Evolutionary conservation across 1,284 basidiomycete species (phyloP).

Genomic region (Leccinum subatratum): DNA sequence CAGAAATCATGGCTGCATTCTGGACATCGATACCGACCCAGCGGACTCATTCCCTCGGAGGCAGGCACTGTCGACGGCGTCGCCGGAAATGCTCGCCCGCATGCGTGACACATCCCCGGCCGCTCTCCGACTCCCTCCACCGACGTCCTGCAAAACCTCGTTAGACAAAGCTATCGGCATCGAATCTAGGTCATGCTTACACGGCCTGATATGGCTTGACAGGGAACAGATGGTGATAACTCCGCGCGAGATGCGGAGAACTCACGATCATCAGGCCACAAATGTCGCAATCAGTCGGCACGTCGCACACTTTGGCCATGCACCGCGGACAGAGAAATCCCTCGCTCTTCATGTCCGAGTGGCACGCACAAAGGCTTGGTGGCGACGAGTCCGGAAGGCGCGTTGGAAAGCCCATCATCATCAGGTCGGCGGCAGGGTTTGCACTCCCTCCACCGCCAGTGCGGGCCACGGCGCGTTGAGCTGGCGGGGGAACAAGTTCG

Average conservation of each 20-base stretch:
- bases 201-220: slow-evolving; percentile 77
- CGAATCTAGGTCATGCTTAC: slow-evolving; percentile 46
- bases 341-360: slow-evolving; percentile 82
- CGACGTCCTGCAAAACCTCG: slow-evolving; percentile 34
- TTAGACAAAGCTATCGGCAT: slow-evolving; percentile 10
- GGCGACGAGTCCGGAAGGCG: slow-evolving; percentile 80
- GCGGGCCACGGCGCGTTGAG: slow-evolving; percentile 65
- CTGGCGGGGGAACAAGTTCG: slow-evolving; percentile 92
- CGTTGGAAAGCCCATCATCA: slow-evolving; percentile 99
- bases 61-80: slow-evolving; percentile 34
- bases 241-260: slow-evolving; percentile 92
- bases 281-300: slow-evolving; percentile 96
- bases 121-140: slow-evolving; percentile 36
- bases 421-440: slow-evolving; percentile 79
- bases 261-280: slow-evolving; percentile 98
- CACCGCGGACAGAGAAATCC: slow-evolving; percentile 97
- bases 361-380: slow-evolving; percentile 87
- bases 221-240: slow-evolving; percentile 92
- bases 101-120: slow-evolving; percentile 60
- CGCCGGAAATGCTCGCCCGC: slow-evolving; percentile 59
- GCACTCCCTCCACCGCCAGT: slow-evolving; percentile 42
- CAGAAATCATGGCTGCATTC: slow-evolving; percentile 56
- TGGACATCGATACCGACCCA: slow-evolving; percentile 75
- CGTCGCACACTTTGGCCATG: slow-evolving; percentile 89
- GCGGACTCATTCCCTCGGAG: slow-evolving; percentile 67